Conservation (phyloP, 768 basidiomycete species). For the Pulveroboletus sp. region DNA sequence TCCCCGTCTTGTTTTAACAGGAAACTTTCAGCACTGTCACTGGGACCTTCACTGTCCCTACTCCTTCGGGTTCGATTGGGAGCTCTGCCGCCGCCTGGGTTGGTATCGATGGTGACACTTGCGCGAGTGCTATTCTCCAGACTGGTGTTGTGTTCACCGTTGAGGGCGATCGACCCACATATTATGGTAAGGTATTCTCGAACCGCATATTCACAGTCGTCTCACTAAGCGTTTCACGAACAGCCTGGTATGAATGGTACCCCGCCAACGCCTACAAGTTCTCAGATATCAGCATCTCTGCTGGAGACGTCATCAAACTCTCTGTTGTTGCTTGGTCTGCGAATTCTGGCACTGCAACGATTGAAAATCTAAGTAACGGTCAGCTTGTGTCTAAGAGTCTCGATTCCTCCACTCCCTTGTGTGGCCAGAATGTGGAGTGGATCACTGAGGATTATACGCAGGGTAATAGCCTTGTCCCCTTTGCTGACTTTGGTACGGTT, state of each 20-base stretch:
- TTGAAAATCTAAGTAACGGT: conserved; percentile 2
- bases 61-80: background rate
- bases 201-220: background rate
- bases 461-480: background rate
- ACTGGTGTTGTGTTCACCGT: background rate
- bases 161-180: background rate
- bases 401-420: background rate
- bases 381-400: background rate
- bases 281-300: background rate
- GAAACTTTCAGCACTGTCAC: conserved; percentile 6
- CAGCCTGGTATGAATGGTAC: conserved; percentile 13
- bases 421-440: conserved; percentile 10
- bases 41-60: conserved; percentile 7
- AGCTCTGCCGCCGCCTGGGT: conserved; percentile 8
- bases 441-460: conserved; percentile 1
- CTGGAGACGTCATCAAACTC: conserved; percentile 8
- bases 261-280: background rate
- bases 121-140: conserved; percentile 1
- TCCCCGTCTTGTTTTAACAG: background rate
- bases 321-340: background rate
- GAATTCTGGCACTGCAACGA: background rate
- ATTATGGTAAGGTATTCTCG: background rate
- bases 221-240: background rate
- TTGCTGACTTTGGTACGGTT: conserved; percentile 7
- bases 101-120: conserved; percentile 9